Percentiles rank a stretch among this genome's conserved stretches.
phyloP scores from a whole-genome alignment of 2,329 filamentous ascomycete genomes.

The Scedosporium boydii region DNA sequence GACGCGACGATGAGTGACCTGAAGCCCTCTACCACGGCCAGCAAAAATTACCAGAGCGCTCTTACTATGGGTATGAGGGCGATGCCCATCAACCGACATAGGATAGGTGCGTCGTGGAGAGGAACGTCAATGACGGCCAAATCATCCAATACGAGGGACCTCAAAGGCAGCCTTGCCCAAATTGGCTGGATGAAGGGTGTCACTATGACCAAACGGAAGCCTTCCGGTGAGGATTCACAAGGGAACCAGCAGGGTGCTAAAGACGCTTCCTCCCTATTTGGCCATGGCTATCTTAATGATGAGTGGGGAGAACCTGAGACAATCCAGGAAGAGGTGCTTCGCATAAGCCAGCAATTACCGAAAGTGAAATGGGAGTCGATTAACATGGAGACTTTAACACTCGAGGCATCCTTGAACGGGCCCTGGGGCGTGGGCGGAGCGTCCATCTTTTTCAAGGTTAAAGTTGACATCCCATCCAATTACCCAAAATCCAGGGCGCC shows the following conservation, averaged over 20 bases:
- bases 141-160: conserved; percentile 26
- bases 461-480: conserved; percentile 46
- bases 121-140: conserved; percentile 52
- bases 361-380: conserved; percentile 57
- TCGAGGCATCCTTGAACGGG: conserved; percentile 53
- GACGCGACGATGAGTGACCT: conserved; percentile 53
- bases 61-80: conserved; percentile 34
- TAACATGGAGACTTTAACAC: conserved; percentile 49
- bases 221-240: conserved; percentile 25
- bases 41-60: conserved; percentile 32
- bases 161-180: conserved; percentile 43
- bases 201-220: conserved; percentile 49
- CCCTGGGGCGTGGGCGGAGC: conserved; percentile 51
- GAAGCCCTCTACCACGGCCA: conserved; percentile 33
- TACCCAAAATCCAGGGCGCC: conserved; percentile 51
- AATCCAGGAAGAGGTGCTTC: conserved; percentile 55
- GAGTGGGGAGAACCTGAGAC: conserved; percentile 54
- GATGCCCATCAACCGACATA: conserved; percentile 27
- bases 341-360: conserved; percentile 50
- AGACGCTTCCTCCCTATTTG: conserved; percentile 38
- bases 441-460: conserved; percentile 52
- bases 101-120: conserved; percentile 36
- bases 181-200: conserved; percentile 64
- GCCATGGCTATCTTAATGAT: conserved; percentile 40
- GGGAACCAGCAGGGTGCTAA: conserved; percentile 39